Evolutionary conservation across 176 grass and related monocot species (phyloP).

Genomic region (Ampelocalamus luodianensis): DNA sequence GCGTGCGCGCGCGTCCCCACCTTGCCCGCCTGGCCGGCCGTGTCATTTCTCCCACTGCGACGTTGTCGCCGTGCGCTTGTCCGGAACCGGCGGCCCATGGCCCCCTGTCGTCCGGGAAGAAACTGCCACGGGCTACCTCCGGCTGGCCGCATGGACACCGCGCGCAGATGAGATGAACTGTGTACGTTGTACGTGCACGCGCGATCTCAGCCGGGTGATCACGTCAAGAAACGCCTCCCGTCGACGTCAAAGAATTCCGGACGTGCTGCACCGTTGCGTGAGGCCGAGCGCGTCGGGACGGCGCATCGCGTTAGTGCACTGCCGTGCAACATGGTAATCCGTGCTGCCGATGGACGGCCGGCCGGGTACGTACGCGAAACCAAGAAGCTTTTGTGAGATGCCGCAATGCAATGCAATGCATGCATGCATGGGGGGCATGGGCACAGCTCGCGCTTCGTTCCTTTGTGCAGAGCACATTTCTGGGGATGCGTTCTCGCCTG

Average conservation of each 20-base stretch:
- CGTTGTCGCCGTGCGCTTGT: conserved; percentile 42
- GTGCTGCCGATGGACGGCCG: neutral
- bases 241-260: neutral
- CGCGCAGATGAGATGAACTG: neutral
- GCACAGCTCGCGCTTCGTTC: conserved; percentile 1
- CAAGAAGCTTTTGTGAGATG: neutral
- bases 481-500: neutral
- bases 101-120: conserved; percentile 38
- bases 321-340: conserved; percentile 33
- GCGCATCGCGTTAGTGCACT: conserved; percentile 42
- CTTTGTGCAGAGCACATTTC: neutral
- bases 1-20: neutral
- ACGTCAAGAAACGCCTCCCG: neutral
- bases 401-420: neutral
- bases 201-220: conserved; percentile 17
- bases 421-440: neutral
- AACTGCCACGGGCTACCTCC: conserved; percentile 42
- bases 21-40: neutral
- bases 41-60: neutral
- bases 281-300: conserved; percentile 50
- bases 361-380: neutral
- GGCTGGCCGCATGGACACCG: neutral
- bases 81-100: conserved; percentile 33
- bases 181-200: neutral
- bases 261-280: neutral